A percentile compares a stretch with the other conserved stretches of the same genome.
These are phyloP conservation scores for Triticum urartu DNA, from an alignment of 176 grass and related monocot species.

Conservation along the genomic window DNA sequence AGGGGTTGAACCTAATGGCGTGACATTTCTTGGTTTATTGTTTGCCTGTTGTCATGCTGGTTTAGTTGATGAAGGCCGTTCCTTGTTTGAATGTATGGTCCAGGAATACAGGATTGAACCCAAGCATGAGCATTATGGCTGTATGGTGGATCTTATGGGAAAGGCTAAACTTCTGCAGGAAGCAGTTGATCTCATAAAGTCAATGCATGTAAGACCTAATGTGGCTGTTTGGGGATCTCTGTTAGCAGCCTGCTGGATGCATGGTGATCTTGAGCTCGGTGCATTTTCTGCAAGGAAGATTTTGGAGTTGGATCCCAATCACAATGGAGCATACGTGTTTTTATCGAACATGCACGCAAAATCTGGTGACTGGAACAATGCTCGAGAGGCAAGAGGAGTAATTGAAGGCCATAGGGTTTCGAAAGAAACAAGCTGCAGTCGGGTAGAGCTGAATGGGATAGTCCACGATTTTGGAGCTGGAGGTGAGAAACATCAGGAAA, in stretches of 20 bases:
- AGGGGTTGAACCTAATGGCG: constrained; percentile 61
- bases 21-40: constrained; percentile 81
- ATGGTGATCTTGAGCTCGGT: constrained; percentile 62
- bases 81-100: constrained; percentile 67
- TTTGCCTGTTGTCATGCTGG: constrained; percentile 83
- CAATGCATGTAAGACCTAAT: constrained; percentile 69
- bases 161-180: constrained; percentile 67
- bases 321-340: constrained; percentile 65
- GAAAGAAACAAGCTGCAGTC: constrained; percentile 76
- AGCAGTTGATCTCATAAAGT: constrained; percentile 65
- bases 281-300: constrained; percentile 62
- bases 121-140: constrained; percentile 68
- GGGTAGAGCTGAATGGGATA: constrained; percentile 52
- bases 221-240: constrained; percentile 80
- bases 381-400: constrained; percentile 44
- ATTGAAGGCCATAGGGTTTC: constrained; percentile 56
- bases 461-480: constrained; percentile 47
- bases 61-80: constrained; percentile 70
- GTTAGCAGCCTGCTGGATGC: constrained; percentile 62
- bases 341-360: constrained; percentile 77
- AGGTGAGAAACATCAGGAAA: constrained; percentile 43
- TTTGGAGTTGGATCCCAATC: constrained; percentile 67
- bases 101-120: constrained; percentile 62
- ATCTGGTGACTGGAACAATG: constrained; percentile 59
- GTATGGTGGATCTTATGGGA: constrained; percentile 87